Percentiles rank a stretch among this genome's conserved stretches.
Conservation (phyloP, 108 stramenopile species). For the Nannochloropsis granulata region DNA sequence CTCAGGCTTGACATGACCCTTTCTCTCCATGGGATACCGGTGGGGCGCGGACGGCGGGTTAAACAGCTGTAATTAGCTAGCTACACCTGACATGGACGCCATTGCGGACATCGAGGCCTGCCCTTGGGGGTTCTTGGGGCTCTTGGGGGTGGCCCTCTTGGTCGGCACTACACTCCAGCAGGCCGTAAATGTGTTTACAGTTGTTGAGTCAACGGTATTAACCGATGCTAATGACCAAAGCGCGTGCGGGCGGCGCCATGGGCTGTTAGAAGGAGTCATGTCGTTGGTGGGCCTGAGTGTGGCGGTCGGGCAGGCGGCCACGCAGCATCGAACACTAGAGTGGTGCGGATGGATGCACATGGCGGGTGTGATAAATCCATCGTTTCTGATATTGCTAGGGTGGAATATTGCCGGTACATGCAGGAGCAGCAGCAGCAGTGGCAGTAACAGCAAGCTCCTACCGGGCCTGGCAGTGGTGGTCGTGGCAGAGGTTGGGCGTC, state of each 20-base stretch:
- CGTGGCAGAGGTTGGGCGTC: neutral
- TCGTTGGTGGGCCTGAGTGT: neutral
- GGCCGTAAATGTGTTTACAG: neutral
- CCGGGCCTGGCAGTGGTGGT: neutral
- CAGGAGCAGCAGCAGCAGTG: neutral
- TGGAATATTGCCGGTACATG: neutral
- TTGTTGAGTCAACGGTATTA: too few relatives aligned
- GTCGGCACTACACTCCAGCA: neutral
- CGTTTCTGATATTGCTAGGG: neutral
- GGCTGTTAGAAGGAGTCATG: neutral
- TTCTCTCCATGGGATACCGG: too few relatives aligned
- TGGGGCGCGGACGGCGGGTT: too few relatives aligned
- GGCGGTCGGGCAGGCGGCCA: neutral
- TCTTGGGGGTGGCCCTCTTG: neutral
- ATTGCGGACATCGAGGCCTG: neutral
- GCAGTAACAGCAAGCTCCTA: neutral
- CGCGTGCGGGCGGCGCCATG: neutral
- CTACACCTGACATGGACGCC: neutral
- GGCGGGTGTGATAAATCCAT: neutral
- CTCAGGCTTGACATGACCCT: too few relatives aligned
- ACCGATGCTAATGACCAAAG: too few relatives aligned
- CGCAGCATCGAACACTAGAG: neutral
- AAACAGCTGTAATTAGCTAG: too few relatives aligned
- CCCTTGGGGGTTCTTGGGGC: neutral
- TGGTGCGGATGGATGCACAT: neutral